Base-by-base conservation (phyloP, 2,329 filamentous ascomycete species). In the Fusarium xylarioides region DNA sequence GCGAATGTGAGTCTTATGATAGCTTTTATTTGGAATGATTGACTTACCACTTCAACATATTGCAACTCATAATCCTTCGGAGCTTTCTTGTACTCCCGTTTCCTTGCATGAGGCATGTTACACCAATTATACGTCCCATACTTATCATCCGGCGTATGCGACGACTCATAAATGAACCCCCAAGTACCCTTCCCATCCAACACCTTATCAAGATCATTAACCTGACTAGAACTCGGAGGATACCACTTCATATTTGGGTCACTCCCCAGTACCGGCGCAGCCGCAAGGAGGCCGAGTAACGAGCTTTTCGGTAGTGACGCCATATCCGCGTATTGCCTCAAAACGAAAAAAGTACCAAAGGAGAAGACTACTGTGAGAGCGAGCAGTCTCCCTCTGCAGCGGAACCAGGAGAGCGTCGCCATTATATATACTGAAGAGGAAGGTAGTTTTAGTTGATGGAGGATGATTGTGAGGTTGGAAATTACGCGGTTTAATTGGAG, bases 81-180 rank as follows among this genome's bases (percentile, higher is more conserved):
- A 0, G 87, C 83, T 68, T 81, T 85, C 19, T 86, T 80, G 78
- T 96, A 96, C 76, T 93, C 92, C 19, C 81, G 81, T 28, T 80
- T 82, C 37, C 93, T 87, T n/a, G 93, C 91, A 82, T 95, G 94
- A 2, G 94, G 93, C 93, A 96, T 96, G 78, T 96, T 95, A 82
- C 93, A 96, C 87, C 87, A 95, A 80, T 95, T 94, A 81, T 95
- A 95, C 3, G 83, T 86, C 11, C 90, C 89, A 81, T 93, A 91
- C 42, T 84, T 74, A 2, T 81, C 78, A 60, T 85, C 82, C 0
- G 92, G 89, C 0, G 88, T 88, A 4, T 82, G 74, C 2, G 92
- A 93, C 38, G 87, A 86, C 77, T 94, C 90, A 82, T 91, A 96
- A 23, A 93, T 86, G 79, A 94, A 95, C 4, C 92, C 93, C 79